Conservation (phyloP, 306 rosid species). For the Macrotyloma uniflorum region DNA sequence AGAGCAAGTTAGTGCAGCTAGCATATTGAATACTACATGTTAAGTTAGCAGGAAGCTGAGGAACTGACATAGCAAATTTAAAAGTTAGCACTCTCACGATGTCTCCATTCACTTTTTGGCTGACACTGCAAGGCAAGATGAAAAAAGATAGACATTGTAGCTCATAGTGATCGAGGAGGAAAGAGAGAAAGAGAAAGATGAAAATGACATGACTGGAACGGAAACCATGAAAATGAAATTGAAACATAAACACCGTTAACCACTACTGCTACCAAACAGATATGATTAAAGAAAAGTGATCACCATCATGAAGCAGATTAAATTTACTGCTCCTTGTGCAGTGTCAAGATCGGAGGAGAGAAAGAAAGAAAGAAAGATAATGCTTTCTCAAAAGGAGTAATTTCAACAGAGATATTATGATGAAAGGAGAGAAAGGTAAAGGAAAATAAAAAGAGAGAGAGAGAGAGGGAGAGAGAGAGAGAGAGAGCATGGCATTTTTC, state of each 20-base stretch:
- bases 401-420: slow-evolving; percentile 43
- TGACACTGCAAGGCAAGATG: slow-evolving; percentile 74
- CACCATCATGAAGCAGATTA: slow-evolving; percentile 31
- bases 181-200: slow-evolving; percentile 37
- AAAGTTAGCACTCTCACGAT: slow-evolving; percentile 56
- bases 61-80: slow-evolving; percentile 52
- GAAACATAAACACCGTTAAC: slow-evolving; percentile 40
- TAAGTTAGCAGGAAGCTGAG: slow-evolving; percentile 3
- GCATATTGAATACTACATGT: slow-evolving; percentile 32
- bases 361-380: slow-evolving; percentile 34
- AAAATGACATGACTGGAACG: slow-evolving; percentile 89
- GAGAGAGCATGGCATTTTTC: slow-evolving; percentile 31
- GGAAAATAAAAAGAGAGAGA: neutral
- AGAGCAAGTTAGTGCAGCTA: slow-evolving; percentile 13
- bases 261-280: slow-evolving; percentile 35
- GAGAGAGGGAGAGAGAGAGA: neutral
- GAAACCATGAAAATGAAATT: slow-evolving; percentile 59
- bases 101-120: slow-evolving; percentile 55
- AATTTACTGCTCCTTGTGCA: slow-evolving; percentile 40
- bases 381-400: slow-evolving; percentile 56
- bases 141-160: slow-evolving; percentile 66
- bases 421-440: slow-evolving; percentile 30
- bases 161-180: slow-evolving; percentile 33
- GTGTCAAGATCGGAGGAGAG: slow-evolving; percentile 35
- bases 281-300: slow-evolving; percentile 41